Conservation (phyloP, 345 rosid genomes). For the Eucalyptus victrix region DNA sequence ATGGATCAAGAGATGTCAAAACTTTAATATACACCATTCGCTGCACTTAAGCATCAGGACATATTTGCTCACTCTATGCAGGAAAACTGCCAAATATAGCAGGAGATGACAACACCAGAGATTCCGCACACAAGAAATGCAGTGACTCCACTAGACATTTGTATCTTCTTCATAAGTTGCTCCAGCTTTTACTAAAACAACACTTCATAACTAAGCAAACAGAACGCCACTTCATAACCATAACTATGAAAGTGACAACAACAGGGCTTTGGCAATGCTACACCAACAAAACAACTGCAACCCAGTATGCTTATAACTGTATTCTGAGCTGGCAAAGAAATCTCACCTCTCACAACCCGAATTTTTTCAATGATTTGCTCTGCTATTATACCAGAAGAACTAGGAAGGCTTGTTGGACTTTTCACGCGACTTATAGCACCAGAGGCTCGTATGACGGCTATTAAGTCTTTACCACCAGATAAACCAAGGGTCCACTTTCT, state of each 20-base stretch:
- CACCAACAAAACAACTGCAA: not conserved
- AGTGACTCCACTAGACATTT: not conserved
- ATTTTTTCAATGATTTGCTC: constrained; percentile 88
- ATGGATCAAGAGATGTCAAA: not conserved
- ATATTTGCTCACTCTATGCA: not conserved
- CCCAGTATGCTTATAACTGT: not conserved
- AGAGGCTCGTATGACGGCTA: constrained; percentile 88
- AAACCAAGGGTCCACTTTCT: constrained; percentile 86
- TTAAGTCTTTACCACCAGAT: constrained; percentile 62
- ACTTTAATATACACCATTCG: not conserved
- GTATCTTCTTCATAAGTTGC: not conserved
- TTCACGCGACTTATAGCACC: constrained; percentile 85
- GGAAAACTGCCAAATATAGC: not conserved
- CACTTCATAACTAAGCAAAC: not conserved
- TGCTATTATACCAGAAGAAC: constrained; percentile 50
- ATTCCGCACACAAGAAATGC: not conserved
- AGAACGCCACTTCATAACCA: not conserved
- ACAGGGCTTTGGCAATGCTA: not conserved
- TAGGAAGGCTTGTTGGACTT: constrained; percentile 52
- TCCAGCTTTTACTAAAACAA: not conserved
- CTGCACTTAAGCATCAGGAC: not conserved
- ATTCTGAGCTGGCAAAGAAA: not conserved
- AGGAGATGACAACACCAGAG: not conserved
- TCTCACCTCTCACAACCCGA: constrained; percentile 67
- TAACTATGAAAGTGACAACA: not conserved